Conservation (phyloP, 164 flowering plant genomes). For the Dillenia suffruticosa region DNA sequence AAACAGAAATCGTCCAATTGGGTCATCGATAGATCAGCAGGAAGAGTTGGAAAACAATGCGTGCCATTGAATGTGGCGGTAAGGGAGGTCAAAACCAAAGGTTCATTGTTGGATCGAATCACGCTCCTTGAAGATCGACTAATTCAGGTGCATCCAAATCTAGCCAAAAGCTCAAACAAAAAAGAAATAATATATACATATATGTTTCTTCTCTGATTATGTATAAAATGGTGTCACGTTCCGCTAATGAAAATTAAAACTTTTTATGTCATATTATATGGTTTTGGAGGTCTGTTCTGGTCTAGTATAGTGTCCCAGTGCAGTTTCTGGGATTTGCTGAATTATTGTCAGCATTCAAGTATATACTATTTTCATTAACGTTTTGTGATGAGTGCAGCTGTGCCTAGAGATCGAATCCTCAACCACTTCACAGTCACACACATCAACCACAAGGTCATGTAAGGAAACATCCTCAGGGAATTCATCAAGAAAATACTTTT, state of each 20-base stretch:
- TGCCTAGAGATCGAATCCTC: slow-evolving; percentile 25
- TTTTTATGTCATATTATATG: neutral
- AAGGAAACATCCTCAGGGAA: slow-evolving; percentile 15
- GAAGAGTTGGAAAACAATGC: neutral
- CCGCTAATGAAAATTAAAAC: neutral
- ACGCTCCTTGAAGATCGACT: slow-evolving; percentile 30
- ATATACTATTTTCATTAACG: neutral
- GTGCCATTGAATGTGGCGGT: slow-evolving; percentile 22
- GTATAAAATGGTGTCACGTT: neutral
- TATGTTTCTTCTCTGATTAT: neutral
- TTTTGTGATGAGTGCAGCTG: slow-evolving; percentile 13
- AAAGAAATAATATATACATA: neutral
- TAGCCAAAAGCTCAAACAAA: neutral
- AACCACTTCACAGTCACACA: neutral
- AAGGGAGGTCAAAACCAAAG: slow-evolving; percentile 26
- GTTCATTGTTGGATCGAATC: slow-evolving; percentile 35
- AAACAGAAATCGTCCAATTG: slow-evolving; percentile 12
- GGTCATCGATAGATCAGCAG: neutral
- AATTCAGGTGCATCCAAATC: slow-evolving; percentile 20
- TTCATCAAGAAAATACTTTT: slow-evolving; percentile 9
- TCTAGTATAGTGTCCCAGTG: neutral
- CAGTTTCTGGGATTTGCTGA: neutral
- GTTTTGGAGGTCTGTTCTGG: neutral
- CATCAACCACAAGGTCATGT: slow-evolving; percentile 6
- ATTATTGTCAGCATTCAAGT: neutral